These are phyloP conservation scores for Begonia peltatifolia DNA, from an alignment of 306 rosid genomes.

Conservation along the genomic window DNA sequence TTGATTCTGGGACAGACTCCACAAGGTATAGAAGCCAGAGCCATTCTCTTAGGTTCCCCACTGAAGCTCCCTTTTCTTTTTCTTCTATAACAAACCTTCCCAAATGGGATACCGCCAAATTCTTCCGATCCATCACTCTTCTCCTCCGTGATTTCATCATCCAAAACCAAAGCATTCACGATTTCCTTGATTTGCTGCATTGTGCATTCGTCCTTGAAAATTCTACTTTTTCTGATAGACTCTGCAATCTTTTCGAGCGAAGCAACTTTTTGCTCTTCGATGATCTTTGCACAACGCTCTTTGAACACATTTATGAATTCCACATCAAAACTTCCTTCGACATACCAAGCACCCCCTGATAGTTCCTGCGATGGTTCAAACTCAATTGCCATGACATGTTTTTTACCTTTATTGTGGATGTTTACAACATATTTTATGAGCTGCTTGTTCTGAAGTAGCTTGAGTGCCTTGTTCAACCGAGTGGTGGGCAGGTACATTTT, in stretches of 20 bases:
- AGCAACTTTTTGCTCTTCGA: constrained; percentile 30
- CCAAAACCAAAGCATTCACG: constrained; percentile 46
- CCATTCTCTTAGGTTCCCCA: constrained; percentile 28
- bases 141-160: constrained; percentile 36
- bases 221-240: constrained; percentile 12
- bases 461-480: constrained; percentile 30
- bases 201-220: constrained; percentile 21
- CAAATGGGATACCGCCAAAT: constrained; percentile 35
- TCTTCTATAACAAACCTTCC: constrained; percentile 48
- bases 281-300: constrained; percentile 18
- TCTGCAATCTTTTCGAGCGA: constrained; percentile 36
- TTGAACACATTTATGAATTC: constrained; percentile 29
- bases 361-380: constrained; percentile 60
- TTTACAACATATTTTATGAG: constrained; percentile 54
- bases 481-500: constrained; percentile 33
- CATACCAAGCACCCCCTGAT: constrained; percentile 65
- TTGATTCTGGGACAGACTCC: constrained; percentile 61
- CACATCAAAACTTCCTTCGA: constrained; percentile 33
- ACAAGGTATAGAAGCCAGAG: constrained; percentile 59
- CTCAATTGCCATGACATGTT: constrained; percentile 58
- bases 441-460: constrained; percentile 36
- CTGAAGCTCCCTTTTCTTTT: constrained; percentile 26
- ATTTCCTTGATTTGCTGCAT: constrained; percentile 40
- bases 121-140: constrained; percentile 55
- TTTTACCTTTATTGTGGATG: constrained; percentile 46